These are phyloP conservation scores for Cystobasidium slooffiae DNA, from an alignment of 1,284 basidiomycete species.

Conservation along the genomic window DNA sequence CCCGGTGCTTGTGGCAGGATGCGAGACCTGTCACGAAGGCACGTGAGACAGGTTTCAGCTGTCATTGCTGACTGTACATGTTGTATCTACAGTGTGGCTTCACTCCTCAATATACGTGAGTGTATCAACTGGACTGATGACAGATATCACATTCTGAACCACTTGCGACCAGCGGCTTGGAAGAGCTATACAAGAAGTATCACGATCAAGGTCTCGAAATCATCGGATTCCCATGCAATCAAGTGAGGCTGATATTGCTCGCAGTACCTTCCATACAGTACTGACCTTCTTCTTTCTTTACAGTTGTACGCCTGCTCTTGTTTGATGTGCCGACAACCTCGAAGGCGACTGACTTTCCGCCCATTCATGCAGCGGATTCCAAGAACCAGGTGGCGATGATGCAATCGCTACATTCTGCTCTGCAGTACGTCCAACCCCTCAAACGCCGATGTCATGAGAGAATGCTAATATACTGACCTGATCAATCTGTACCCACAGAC, in stretches of 20 bases:
- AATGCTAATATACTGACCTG: neutral
- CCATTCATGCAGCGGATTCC: constrained; percentile 6
- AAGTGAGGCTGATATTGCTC: constrained; percentile 49
- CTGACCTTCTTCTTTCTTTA: neutral
- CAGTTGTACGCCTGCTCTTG: constrained; percentile 37
- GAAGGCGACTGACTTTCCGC: neutral
- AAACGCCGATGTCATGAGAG: neutral
- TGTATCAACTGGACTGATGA: neutral
- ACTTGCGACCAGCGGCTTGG: constrained; percentile 23
- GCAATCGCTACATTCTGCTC: constrained; percentile 48
- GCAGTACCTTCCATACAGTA: neutral
- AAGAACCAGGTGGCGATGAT: constrained; percentile 41
- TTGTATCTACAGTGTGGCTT: constrained; percentile 46
- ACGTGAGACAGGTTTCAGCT: neutral
- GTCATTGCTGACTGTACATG: neutral
- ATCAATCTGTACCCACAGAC: constrained; percentile 21
- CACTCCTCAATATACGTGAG: constrained; percentile 43
- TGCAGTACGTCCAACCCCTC: neutral
- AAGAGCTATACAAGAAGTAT: constrained; percentile 61
- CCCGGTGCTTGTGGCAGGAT: neutral
- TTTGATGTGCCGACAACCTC: neutral
- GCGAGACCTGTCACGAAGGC: neutral
- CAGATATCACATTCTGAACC: neutral
- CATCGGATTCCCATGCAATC: constrained; percentile 57
- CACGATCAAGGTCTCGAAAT: constrained; percentile 59